Evolutionary conservation across 2,329 filamentous ascomycete genomes (phyloP), one percentile per base, ranked within the genome.

Genomic region (Pyrenochaeta sp.): DNA sequence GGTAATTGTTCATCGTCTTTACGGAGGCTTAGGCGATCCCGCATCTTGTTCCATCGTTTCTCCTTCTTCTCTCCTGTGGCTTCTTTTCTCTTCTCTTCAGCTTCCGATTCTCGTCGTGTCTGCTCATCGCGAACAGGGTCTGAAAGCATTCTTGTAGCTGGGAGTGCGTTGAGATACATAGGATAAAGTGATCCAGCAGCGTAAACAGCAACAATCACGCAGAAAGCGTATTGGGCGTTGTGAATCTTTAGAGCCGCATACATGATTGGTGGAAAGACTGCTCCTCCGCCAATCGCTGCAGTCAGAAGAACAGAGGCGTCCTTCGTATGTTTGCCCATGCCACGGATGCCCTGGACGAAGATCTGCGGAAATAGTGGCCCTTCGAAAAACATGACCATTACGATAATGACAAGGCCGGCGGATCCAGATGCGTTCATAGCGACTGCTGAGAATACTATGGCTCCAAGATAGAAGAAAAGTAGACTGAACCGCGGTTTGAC

Each of bases 401-500:
- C 69, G 10, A 77, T 66, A 60, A 80, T 73, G 2, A 74, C 72
- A 3, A 80, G 69, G 4, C 75, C 78, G 3, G 67, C 61, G 1
- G 75, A 43, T 7, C 62, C 59, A n/a, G 53, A 48, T 0, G 59
- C 55, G 28, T 74, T 73, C 75, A 82, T 84, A 15, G 74, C 75
- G 4, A 83, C 72, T 0, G 73, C 73, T 2, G 75, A 66, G 50
- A 81, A 81, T 15, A 79, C 65, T 34, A 85, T 76, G 29, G 78
- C 68, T 14, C 81, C 81, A 8, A 76, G 55, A 53, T 77, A 83
- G 52, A 78, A 79, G 40, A 78, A 65, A 15, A 82, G 58, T 0
- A 86, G 71, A n/a, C 84, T 74, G 63, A 77, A 76, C 13, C 83
- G 79, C 2, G 83, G 82, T 60, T 80, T 83, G 52, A 85, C 61